Evolutionary conservation across 2,329 filamentous ascomycete genomes (phyloP), one percentile per base, ranked within the genome.

Genomic region (Atkinsonella texensis): DNA sequence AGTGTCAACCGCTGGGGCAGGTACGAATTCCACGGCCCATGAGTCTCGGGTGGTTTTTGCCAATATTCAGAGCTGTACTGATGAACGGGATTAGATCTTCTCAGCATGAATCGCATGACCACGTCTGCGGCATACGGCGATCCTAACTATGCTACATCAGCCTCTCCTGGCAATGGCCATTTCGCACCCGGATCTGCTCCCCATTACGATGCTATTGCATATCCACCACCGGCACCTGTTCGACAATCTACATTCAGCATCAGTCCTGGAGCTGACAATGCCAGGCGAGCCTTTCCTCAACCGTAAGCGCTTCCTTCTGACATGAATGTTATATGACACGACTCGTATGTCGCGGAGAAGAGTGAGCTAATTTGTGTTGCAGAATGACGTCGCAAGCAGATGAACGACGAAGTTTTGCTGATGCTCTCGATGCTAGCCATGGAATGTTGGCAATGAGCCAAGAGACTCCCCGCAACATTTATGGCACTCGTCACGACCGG

Each of bases 401-500:
- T 70, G 72, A 80, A 70, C 64, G 83, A 74, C 67, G 84, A 59
- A 85, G 83, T 60, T 94, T 90, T 66, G 87, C 85, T 58, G 91
- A 96, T 64, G 88, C 89, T 31, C 81, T 97, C 52, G 91, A 96
- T 66, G 90, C 90, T 23, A 90, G 89, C 65, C 86, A 93, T 55
- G 89, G 89, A 59, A 96, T 97, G 87, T 79, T 96, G 28, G 89
- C 89, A 39, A 87, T 97, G 79, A 95, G 88, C 77, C 89, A 96
- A 70, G 89, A 96, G 61, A 95, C 89, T 1, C 89, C 90, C 12
- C 77, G 90, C 55, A 93, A 91, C 65, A 88, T 95, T 61, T 95
- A 95, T 63, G 88, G 85, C 55, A 77, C 80, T 57, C 72, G 76
- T 55, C 71, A 83, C 52, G 77, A 79, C 53, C 78, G 89, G 57